phyloP scores from a whole-genome alignment of 257 asterid genomes.

The Knoxia roxburghii region DNA sequence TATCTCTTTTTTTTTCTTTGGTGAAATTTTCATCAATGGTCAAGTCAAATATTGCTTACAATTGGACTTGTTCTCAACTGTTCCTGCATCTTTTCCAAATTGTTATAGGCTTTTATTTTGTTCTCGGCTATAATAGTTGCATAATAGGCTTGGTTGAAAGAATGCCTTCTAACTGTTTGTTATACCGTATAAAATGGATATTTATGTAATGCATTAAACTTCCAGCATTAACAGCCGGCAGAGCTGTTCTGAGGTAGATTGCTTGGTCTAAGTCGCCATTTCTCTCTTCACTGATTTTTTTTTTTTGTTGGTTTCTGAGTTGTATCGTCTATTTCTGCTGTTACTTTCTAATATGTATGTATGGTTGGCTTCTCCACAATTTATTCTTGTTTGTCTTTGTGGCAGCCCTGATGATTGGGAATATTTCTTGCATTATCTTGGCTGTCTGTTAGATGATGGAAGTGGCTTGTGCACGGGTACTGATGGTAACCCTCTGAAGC shows the following conservation, averaged over 20 bases:
- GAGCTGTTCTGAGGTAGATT: background rate
- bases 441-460: slow-evolving; percentile 84
- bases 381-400: slow-evolving; percentile 22
- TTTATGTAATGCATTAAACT: background rate
- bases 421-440: slow-evolving; percentile 72
- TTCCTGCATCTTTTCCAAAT: background rate
- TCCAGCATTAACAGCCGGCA: background rate
- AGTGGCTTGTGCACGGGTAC: slow-evolving; percentile 40
- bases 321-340: background rate
- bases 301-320: background rate
- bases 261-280: background rate
- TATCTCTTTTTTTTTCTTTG: background rate
- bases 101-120: background rate
- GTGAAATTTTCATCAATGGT: background rate
- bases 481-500: slow-evolving; percentile 29
- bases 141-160: background rate
- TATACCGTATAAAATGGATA: background rate
- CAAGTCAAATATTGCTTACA: background rate
- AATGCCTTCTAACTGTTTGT: background rate
- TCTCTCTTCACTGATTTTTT: background rate
- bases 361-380: slow-evolving; percentile 2
- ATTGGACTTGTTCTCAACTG: background rate
- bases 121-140: background rate
- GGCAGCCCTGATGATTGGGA: slow-evolving; percentile 97
- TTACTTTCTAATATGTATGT: slow-evolving; percentile 5